Evolutionary conservation across 352 stramenopile species (phyloP), one percentile per base, ranked within the genome.

Genomic region (Peronospora belbahrii): DNA sequence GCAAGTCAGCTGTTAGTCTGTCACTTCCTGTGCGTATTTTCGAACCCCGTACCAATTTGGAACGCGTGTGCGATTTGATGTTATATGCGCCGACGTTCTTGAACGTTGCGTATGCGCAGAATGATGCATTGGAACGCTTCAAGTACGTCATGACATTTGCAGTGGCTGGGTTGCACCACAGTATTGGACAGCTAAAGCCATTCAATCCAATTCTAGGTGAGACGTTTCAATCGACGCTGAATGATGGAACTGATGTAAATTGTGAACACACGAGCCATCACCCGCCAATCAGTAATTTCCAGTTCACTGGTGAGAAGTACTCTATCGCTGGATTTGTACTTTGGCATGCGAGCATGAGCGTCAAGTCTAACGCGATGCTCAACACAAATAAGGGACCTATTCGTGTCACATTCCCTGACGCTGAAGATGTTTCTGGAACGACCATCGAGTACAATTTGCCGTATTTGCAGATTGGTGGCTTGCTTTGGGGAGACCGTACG

Each of bases 211-310:
- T 92, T 22, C 45, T 92, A 17, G 81, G 81, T 10, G 81, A 92
- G 45, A 92, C 81, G 14, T 88, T 72, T 35, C 77, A 92, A 52
- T 72, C 68, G 3, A 67, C 52, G 31, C 48, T 89, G 37, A 88
- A 83, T 51, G 77, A 92, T 43, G 81, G 77, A 44, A 88, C 81
- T 3, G 74, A 86, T 19, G 78, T 92, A 4, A 81, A 62, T 41
- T 88, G 77, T 41, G 81, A 92, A 47, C 81, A 92, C 66, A 88
- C 81, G 41, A 89, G 77, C 56, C 81, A 92, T 55, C 81, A 92
- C 45, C 81, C 81, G 32, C 81, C 81, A 14, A 86, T 92, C 53
- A 89, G 75, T 59, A 88, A 89, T 48, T 86, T 88, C 42, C 77
- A 89, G 59, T 59, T 92, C 15, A 65, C 78, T 7, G 73, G 72